These are phyloP conservation scores for Xylaria bambusicola DNA, from an alignment of 495 filamentous ascomycete genomes.

Conservation along the genomic window DNA sequence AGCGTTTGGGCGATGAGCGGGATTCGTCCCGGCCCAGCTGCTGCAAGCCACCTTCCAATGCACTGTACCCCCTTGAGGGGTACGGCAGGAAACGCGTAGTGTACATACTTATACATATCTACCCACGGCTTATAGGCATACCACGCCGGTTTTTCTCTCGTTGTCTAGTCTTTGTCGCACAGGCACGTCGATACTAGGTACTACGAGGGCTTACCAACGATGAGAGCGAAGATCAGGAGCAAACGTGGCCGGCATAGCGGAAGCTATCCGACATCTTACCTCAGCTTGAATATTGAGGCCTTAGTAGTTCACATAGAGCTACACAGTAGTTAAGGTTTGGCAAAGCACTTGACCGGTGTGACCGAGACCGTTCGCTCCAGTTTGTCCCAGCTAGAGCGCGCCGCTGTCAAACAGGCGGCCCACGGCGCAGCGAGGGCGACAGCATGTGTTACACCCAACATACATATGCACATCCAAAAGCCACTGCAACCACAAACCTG, in stretches of 20 bases:
- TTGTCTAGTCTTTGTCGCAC: background rate
- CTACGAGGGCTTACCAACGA: constrained; percentile 1
- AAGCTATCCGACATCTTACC: background rate
- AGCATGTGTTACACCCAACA: constrained; percentile 11
- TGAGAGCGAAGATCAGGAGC: background rate
- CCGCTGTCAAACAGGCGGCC: background rate
- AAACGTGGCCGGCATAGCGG: background rate
- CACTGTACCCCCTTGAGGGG: constrained; percentile 6
- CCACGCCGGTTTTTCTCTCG: too few species aligned
- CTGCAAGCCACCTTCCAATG: constrained; percentile 23
- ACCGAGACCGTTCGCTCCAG: background rate
- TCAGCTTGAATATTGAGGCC: background rate
- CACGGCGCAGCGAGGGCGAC: background rate
- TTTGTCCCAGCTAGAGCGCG: background rate
- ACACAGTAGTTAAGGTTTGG: background rate
- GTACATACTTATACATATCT: background rate
- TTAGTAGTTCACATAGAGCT: background rate
- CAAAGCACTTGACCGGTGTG: background rate
- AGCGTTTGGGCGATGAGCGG: constrained; percentile 17
- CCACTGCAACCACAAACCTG: constrained; percentile 14
- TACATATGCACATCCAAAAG: constrained; percentile 10
- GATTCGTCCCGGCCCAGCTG: constrained; percentile 14
- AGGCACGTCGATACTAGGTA: background rate
- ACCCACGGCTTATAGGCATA: too few species aligned
- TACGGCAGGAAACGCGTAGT: constrained; percentile 5